Conservation (phyloP, 83 land plant species). For the Thuja plicata region DNA sequence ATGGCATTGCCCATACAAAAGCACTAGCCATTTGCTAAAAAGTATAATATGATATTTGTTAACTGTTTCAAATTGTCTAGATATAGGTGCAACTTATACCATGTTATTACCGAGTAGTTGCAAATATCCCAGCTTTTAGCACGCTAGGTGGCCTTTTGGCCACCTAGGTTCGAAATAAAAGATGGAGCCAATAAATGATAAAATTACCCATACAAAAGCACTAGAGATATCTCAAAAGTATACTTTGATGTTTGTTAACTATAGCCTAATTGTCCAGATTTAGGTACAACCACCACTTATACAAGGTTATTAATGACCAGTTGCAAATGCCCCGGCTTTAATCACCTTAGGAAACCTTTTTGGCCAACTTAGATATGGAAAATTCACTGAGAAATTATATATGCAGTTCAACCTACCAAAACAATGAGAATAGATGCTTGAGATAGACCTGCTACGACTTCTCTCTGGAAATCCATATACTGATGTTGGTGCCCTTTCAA, state of each 20-base stretch:
- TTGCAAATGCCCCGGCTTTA: not conserved
- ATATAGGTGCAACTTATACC: not conserved
- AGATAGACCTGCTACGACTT: not conserved
- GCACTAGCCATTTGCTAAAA: not conserved
- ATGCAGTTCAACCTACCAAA: not conserved
- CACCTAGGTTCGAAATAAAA: not conserved
- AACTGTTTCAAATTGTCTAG: not conserved
- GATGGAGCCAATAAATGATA: not conserved
- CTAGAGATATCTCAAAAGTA: not conserved
- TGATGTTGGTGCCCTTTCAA: too few relatives aligned
- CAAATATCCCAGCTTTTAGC: not conserved
- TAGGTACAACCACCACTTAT: not conserved
- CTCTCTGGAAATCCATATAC: too few relatives aligned
- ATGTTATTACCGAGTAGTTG: not conserved
- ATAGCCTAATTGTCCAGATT: not conserved
- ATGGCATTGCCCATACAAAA: not conserved
- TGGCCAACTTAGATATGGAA: not conserved
- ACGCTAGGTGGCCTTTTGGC: not conserved
- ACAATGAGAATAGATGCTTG: not conserved
- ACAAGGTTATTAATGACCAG: not conserved
- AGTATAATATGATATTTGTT: not conserved
- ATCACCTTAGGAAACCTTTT: not conserved
- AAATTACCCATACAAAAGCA: not conserved
- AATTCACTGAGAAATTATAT: not conserved
- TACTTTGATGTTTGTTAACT: not conserved